Base-by-base conservation (phyloP, 768 basidiomycete genomes). In the Leccinum subtestaceum region DNA sequence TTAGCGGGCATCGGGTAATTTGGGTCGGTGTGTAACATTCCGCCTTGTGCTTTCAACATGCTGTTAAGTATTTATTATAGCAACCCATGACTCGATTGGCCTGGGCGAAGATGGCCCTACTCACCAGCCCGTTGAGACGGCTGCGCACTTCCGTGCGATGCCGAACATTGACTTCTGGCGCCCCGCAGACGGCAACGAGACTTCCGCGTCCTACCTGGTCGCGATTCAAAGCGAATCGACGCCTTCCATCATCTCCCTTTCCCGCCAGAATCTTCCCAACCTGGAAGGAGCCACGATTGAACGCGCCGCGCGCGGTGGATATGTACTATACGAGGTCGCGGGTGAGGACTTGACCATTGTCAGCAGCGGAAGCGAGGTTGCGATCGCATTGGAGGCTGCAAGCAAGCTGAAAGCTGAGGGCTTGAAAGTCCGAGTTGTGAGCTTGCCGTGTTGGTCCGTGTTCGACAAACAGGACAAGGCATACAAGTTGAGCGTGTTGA, bases 131-230 rank as follows among this genome's bases (percentile, higher is more conserved):
- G 80, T 97, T 52, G 95, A 97, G 77, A 93, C 92, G 31, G 89
- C 83, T 60, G 86, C 84, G 47, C 90, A 88, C 74, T 80, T 97
- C 73, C 91, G 95, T 64, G 89, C 95, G 12, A 85, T 86, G 48
- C 95, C 95, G 66, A 96, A 98, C 79, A 77, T 92, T 53, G 89
- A 91, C 62, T 93, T 97, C 81, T 91, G 89, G 89, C 88, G 92
- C 60, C 92, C 92, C 5, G 93, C 94, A 27, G 94, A 97, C 72
- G 95, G 95, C 34, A 96, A 97, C 73, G 95, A 98, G 80, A 95
- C 93, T n/a, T 94, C 92, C 21, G 95, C 95, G 21, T 84, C 95
- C 17, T 97, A 97, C 80, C 73, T 84, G 60, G 84, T 88, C 58
- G 89, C 94, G 49, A 74, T 98, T 66, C 80, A 82, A 63, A 87